These are phyloP conservation scores for Pelargonium citronellum DNA, from an alignment of 441 rosid genomes.

Conservation along the genomic window DNA sequence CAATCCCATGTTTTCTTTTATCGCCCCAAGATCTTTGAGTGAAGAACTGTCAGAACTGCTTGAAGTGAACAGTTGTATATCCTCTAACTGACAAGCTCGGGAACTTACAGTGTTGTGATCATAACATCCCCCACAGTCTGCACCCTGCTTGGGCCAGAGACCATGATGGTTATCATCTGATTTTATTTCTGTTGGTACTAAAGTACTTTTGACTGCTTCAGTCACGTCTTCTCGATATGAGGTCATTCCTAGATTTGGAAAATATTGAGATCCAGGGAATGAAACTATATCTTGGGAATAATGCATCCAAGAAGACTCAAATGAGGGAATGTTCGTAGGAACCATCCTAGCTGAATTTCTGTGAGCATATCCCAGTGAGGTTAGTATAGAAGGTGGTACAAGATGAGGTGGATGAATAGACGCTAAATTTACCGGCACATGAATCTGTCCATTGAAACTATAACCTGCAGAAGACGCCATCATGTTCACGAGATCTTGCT, in stretches of 20 bases:
- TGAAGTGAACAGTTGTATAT: conserved; percentile 15
- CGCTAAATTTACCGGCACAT: conserved; percentile 12
- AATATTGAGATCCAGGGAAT: conserved; percentile 14
- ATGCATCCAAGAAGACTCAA: conserved; percentile 14
- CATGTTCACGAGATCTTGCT: conserved; percentile 20
- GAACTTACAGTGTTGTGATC: not conserved
- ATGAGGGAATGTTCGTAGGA: conserved; percentile 11
- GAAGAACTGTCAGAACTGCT: conserved; percentile 12
- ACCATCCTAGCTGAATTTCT: conserved; percentile 5
- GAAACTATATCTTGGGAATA: conserved; percentile 11
- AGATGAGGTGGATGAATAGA: conserved; percentile 2
- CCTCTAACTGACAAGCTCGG: conserved; percentile 9
- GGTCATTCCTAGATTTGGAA: conserved; percentile 15
- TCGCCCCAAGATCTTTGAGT: not conserved
- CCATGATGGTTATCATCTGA: conserved; percentile 8
- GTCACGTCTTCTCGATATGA: conserved; percentile 13
- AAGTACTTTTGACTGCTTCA: conserved; percentile 7
- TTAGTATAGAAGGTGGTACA: not conserved
- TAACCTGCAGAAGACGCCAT: conserved; percentile 11
- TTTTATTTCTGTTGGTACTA: conserved; percentile 8
- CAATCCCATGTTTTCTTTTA: not conserved
- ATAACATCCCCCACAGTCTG: not conserved
- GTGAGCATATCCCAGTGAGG: conserved; percentile 17
- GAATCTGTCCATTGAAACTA: conserved; percentile 18
- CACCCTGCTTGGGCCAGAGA: conserved; percentile 6